These are phyloP conservation scores for Tagetes erecta DNA, from an alignment of 129 eudicot genomes.

Conservation along the genomic window DNA sequence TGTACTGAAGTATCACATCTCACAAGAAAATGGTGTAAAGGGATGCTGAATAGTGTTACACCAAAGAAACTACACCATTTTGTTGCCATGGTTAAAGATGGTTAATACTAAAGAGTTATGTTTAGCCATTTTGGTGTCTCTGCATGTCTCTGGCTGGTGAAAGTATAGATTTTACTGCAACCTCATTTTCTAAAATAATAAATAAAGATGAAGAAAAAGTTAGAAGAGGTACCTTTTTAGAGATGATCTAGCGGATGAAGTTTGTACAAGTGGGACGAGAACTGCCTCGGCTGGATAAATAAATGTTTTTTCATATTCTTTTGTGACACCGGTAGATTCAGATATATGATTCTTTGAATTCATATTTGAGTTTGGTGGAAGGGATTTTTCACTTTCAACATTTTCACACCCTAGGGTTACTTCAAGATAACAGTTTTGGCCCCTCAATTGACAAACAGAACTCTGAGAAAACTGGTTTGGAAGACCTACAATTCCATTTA, in stretches of 20 bases:
- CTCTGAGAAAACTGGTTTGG: slow-evolving; percentile 59
- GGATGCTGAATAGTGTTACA: background rate
- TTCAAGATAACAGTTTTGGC: slow-evolving; percentile 84
- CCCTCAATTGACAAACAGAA: slow-evolving; percentile 70
- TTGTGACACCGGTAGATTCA: slow-evolving; percentile 43
- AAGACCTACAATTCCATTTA: slow-evolving; percentile 74
- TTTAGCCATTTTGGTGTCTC: background rate
- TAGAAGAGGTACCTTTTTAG: slow-evolving; percentile 61
- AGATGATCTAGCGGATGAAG: slow-evolving; percentile 83
- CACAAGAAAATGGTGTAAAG: background rate
- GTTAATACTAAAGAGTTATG: background rate
- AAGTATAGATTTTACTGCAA: background rate
- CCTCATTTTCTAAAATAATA: background rate
- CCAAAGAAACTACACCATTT: background rate
- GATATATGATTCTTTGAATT: slow-evolving; percentile 43
- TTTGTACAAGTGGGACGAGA: slow-evolving; percentile 88
- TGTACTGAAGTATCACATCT: background rate
- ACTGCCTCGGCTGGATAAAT: slow-evolving; percentile 93
- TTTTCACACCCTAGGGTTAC: slow-evolving; percentile 70
- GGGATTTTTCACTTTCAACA: slow-evolving; percentile 44
- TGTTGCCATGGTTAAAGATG: background rate
- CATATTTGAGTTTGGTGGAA: slow-evolving; percentile 43
- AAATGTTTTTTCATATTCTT: slow-evolving; percentile 63
- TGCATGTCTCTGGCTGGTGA: background rate
- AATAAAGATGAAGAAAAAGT: slow-evolving; percentile 5